A percentile compares a stretch with the other conserved stretches of the same genome.
Conservation (phyloP, 1,139 yeast species). For the Yamadazyma atlantica region DNA sequence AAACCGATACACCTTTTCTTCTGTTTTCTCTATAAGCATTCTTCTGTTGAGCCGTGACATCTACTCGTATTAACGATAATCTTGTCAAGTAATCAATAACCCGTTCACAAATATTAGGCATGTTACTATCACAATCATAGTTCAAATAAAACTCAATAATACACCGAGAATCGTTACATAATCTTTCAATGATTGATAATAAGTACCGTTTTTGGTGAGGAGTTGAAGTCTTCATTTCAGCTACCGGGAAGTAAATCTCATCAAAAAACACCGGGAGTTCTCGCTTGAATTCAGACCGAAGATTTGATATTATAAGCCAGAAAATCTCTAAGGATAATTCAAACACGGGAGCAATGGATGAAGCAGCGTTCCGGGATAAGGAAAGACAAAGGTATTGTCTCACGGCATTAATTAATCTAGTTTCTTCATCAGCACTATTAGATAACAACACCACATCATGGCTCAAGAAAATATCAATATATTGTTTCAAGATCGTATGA, state of each 20-base stretch:
- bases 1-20: conserved; percentile 65
- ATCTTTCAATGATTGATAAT: conserved; percentile 70
- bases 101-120: conserved; percentile 85
- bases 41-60: conserved; percentile 68
- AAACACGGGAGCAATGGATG: conserved; percentile 87
- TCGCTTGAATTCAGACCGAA: conserved; percentile 83
- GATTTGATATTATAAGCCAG: conserved; percentile 81
- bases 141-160: conserved; percentile 90
- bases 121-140: conserved; percentile 86
- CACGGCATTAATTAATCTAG: conserved; percentile 73
- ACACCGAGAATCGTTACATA: conserved; percentile 87
- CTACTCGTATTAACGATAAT: conserved; percentile 69
- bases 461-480: conserved; percentile 78
- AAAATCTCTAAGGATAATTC: conserved; percentile 91
- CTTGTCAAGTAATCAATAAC: conserved; percentile 76
- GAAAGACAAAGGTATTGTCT: conserved; percentile 83
- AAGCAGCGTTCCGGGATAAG: conserved; percentile 89
- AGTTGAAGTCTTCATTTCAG: conserved; percentile 89
- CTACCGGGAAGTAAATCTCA: conserved; percentile 91
- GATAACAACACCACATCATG: conserved; percentile 61
- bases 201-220: conserved; percentile 90
- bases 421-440: conserved; percentile 52
- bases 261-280: conserved; percentile 93
- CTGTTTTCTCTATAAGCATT: conserved; percentile 63
- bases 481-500: conserved; percentile 81